Percentiles rank a stretch among this genome's conserved stretches.
These are phyloP conservation scores for Coemansia sp. DNA, from an alignment of 192 early-diverging fungal genomes.

Conservation along the genomic window DNA sequence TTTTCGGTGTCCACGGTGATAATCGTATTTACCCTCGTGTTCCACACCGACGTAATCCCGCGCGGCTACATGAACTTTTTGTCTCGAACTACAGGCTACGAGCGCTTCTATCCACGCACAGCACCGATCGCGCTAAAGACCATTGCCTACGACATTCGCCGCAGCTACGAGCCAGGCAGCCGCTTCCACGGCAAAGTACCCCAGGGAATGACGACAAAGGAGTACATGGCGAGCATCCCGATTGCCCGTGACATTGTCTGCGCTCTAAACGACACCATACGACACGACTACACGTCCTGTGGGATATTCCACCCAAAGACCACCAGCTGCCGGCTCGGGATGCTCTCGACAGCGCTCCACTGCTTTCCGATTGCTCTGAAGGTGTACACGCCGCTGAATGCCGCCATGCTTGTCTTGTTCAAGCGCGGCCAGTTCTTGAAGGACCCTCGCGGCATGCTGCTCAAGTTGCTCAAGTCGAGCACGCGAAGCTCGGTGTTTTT, in stretches of 20 bases:
- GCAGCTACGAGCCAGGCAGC: neutral
- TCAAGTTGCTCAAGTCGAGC: conserved; percentile 59
- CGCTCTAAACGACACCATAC: conserved; percentile 42
- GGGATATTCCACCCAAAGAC: conserved; percentile 66
- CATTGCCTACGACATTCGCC: conserved; percentile 12
- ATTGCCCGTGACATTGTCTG: conserved; percentile 59
- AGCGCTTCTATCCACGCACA: conserved; percentile 24
- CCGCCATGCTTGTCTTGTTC: conserved; percentile 54
- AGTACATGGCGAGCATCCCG: conserved; percentile 58
- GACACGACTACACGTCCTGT: conserved; percentile 62
- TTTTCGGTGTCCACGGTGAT: conserved; percentile 26
- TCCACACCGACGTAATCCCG: conserved; percentile 62
- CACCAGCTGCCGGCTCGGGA: conserved; percentile 52
- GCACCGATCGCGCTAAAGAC: conserved; percentile 10
- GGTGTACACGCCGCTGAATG: conserved; percentile 68
- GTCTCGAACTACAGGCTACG: conserved; percentile 39
- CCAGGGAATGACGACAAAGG: conserved; percentile 52
- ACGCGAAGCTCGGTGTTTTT: conserved; percentile 66
- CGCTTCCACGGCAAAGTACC: conserved; percentile 27
- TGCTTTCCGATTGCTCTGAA: conserved; percentile 60
- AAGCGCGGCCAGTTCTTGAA: conserved; percentile 57
- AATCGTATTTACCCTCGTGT: conserved; percentile 58
- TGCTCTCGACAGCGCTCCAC: conserved; percentile 42
- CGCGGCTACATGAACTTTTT: conserved; percentile 63
- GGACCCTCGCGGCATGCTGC: conserved; percentile 58